Evolutionary conservation across 306 rosid genomes (phyloP), one percentile per base, ranked within the genome.

Genomic region (Pachyrhizus erosus): DNA sequence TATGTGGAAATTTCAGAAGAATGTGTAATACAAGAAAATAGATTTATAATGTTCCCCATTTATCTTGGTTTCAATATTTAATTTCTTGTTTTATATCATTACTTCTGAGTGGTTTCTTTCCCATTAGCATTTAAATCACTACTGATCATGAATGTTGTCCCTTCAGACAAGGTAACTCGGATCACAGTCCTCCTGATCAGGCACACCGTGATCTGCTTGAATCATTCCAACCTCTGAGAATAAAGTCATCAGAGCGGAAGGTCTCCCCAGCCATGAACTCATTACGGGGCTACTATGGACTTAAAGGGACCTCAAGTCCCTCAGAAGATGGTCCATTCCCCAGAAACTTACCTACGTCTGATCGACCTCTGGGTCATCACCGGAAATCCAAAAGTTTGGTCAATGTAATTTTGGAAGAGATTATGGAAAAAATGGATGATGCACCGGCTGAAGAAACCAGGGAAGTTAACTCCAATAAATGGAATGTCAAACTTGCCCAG

Each of bases 201-300:
- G 46, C 40, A 3, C 76, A 83, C 46, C 75, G 57, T 18, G 97
- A 92, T 37, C 80, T 92, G 76, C 78, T 92, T 58, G 93, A 81
- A 48, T 92, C 97, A 43, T 94, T 94, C 80, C 88, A 88, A 67
- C 84, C 94, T 81, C 68, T 86, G 48, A 73, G 78, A 87, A 18
- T 77, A 15, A 86, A 79, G 88, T 68, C 94, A 78, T 71, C 90
- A 20, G 86, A 69, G 7, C 86, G 70, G 51, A 89, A 80, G 78
- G 74, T 91, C 69, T 90, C 97, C 77, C 82, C 81, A 18, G 97
- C 94, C 73, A 94, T 92, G 97, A 82, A 80, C 90, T 88, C 94
- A 76, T 88, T 92, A 84, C 97, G 88, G 77, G 97, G 92, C 80
- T 92, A 83, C 76, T 91, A 90, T 84, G 95, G 95, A 77, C 97